phyloP scores from a whole-genome alignment of 129 eudicot species.

The Escallonia herrerae region DNA sequence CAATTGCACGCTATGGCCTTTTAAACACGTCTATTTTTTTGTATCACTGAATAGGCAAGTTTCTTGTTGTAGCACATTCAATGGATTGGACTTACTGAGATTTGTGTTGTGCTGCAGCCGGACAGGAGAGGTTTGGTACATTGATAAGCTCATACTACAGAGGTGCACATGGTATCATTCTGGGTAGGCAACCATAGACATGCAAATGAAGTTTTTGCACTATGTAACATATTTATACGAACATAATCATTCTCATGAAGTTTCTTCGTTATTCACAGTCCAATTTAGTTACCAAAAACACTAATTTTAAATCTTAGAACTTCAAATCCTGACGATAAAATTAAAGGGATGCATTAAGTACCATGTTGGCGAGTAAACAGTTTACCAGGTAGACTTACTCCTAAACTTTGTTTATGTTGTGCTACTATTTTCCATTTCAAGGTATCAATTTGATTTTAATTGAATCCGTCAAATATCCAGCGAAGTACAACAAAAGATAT shows the following conservation, averaged over 20 bases:
- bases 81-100: neutral
- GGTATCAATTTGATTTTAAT: no score
- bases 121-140: constrained; percentile 87
- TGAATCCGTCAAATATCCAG: no score
- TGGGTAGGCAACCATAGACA: constrained; percentile 36
- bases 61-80: neutral
- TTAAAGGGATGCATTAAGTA: neutral
- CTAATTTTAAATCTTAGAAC: neutral
- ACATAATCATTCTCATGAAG: neutral
- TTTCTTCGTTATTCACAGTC: neutral
- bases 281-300: neutral
- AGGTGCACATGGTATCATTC: constrained; percentile 88
- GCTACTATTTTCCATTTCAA: no score
- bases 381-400: no score
- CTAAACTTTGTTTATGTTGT: no score
- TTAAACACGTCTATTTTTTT: no score
- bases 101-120: constrained; percentile 46
- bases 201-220: neutral
- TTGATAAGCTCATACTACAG: constrained; percentile 77
- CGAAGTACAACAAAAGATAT: no score
- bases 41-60: no score
- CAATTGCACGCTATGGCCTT: no score
- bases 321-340: neutral
- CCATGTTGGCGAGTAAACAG: no score
- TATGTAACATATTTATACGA: no score